Evolutionary conservation across 2,329 filamentous ascomycete genomes (phyloP).

Genomic region (Pseudogymnoascus sp.): DNA sequence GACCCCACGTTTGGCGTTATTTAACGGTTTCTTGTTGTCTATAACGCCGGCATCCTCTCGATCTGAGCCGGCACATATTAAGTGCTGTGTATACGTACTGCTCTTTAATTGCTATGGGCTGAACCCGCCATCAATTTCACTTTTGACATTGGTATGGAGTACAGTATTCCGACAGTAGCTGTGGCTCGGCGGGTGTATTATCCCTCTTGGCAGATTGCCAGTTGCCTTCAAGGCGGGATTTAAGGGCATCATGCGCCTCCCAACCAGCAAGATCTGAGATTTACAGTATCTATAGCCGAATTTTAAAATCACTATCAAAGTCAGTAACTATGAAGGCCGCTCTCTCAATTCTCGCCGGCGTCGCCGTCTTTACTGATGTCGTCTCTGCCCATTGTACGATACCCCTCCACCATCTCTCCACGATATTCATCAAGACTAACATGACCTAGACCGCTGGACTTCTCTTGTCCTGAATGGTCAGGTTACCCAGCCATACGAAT

Average conservation of each 20-base stretch:
- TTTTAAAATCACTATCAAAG: neutral
- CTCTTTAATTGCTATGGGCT: neutral
- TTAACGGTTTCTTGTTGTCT: neutral
- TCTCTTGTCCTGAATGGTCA: conserved; percentile 28
- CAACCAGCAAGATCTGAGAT: neutral
- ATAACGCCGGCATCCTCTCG: neutral
- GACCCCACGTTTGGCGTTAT: neutral
- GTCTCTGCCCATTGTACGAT: neutral
- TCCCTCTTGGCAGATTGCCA: neutral
- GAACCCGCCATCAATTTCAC: neutral
- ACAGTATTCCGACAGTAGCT: neutral
- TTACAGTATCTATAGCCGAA: neutral
- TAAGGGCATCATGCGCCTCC: neutral
- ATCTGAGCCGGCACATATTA: neutral
- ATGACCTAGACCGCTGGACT: neutral
- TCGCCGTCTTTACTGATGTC: neutral
- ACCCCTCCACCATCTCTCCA: neutral
- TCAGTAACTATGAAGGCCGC: neutral
- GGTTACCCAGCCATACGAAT: conserved; percentile 40
- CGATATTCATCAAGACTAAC: neutral
- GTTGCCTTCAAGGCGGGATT: neutral
- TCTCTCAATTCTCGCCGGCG: neutral
- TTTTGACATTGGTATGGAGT: neutral
- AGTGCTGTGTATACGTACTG: neutral
- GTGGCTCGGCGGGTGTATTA: neutral